A percentile compares a stretch with the other conserved stretches of the same genome.
Evolutionary conservation across 2,329 filamentous ascomycete species (phyloP).

Genomic region (Coleophoma cylindrospora): DNA sequence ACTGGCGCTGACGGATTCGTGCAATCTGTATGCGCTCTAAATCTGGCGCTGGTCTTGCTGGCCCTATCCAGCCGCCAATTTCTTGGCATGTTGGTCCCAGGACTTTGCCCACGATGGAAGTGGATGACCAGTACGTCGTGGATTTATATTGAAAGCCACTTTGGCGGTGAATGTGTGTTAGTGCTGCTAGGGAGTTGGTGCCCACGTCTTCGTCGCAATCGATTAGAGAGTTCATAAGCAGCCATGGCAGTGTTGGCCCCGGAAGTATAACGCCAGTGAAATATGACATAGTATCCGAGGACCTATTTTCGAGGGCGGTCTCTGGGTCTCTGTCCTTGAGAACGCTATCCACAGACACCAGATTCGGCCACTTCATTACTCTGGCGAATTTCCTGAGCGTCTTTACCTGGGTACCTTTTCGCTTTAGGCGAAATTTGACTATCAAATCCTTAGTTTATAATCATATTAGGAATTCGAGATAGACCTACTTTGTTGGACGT

Average conservation of each 20-base stretch:
- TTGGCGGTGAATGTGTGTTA: conserved; percentile 63
- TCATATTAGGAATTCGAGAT: background rate
- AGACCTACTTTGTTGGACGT: conserved; percentile 43
- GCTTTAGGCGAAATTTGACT: conserved; percentile 59
- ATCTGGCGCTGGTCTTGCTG: conserved; percentile 62
- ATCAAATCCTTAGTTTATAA: conserved; percentile 7
- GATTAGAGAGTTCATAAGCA: conserved; percentile 74
- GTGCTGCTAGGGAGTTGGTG: conserved; percentile 58
- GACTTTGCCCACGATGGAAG: conserved; percentile 71
- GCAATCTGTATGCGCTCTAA: conserved; percentile 66
- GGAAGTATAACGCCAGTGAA: conserved; percentile 71
- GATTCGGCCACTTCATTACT: conserved; percentile 74
- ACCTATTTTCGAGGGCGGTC: conserved; percentile 54
- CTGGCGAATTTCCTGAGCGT: conserved; percentile 64
- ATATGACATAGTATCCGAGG: conserved; percentile 71
- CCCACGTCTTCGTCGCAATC: conserved; percentile 68
- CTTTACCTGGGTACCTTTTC: conserved; percentile 64
- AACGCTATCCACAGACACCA: conserved; percentile 56
- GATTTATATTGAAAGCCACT: conserved; percentile 74
- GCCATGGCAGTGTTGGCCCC: conserved; percentile 64
- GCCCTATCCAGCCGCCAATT: conserved; percentile 70
- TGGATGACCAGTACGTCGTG: conserved; percentile 72
- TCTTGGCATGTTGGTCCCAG: conserved; percentile 67
- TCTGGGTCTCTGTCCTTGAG: conserved; percentile 48
- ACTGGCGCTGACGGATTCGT: conserved; percentile 55